Evolutionary conservation across 805 yeast species (phyloP), one percentile per base, ranked within the genome.

Genomic region (Hermanozyma aechmeae): DNA sequence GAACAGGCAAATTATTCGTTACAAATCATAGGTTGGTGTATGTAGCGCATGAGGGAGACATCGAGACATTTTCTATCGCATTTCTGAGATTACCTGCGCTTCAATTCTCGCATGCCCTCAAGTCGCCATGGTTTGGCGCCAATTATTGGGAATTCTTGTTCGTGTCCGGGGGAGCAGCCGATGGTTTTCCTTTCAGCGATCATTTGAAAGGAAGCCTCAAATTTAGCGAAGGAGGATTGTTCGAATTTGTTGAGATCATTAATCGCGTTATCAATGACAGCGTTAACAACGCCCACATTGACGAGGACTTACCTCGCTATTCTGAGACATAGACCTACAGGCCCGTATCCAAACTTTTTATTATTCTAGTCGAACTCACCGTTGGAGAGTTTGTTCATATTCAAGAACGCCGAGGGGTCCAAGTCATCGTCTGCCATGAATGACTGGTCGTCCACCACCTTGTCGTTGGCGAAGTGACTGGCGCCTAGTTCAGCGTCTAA

Each of bases 101-200:
- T 13, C 61, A 52, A 24, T 56, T 64, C 25, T 45, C 61, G 0
- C 64, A 63, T 39, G 51, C 55, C 30, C 40, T 69, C 27, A 57
- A 61, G 31, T 53, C 68, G 15, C 73, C 75, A 1, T 69, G 73
- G 74, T 63, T 71, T 40, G 77, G 77, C 0, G 57, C 72, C 13
- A 71, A 68, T 36, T 64, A 58, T 40, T 68, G 69, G 64, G 55
- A 55, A 36, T 56, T 66, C 22, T 27, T 56, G 16, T 67, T 70
- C 43, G 56, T 46, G 25, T 53, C 58, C 25, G 43, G 53, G 4
- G 31, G 48, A 11, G 39, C 45, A 4, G 50, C 59, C 4, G 65
- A 61, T 33, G 66, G 68, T 1, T 52, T 60, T 21, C 65, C 68
- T 3, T 48, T 48, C 24, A 38, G 55, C 15, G 54, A 58, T 19